Conservation (phyloP, 1,139 yeast genomes). For the Pichia sp. region DNA sequence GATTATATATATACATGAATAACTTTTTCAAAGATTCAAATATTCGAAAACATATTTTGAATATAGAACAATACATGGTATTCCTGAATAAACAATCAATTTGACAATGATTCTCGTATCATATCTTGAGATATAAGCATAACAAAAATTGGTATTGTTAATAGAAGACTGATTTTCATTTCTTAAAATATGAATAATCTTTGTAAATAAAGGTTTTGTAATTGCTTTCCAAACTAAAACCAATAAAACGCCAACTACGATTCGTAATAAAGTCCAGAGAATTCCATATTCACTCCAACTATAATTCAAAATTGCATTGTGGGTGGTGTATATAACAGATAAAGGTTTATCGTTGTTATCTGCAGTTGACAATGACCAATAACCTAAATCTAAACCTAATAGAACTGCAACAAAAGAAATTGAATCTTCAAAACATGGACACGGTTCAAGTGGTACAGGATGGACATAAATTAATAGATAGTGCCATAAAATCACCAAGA, state of each 20-base stretch:
- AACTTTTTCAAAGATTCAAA: neutral
- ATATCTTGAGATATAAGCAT: constrained; percentile 49
- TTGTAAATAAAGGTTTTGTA: constrained; percentile 53
- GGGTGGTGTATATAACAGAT: neutral
- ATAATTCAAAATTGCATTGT: constrained; percentile 35
- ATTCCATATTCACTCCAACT: constrained; percentile 38
- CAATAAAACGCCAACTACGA: constrained; percentile 49
- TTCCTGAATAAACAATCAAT: constrained; percentile 68
- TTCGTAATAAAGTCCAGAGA: constrained; percentile 37
- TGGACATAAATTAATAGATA: constrained; percentile 53
- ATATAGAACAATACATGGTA: constrained; percentile 43
- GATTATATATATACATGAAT: no score
- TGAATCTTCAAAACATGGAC: constrained; percentile 95
- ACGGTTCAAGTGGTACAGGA: constrained; percentile 83
- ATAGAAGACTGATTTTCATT: constrained; percentile 37
- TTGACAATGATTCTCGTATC: constrained; percentile 73
- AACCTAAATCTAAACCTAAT: constrained; percentile 61
- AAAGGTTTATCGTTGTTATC: neutral
- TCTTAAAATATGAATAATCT: constrained; percentile 29
- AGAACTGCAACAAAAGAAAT: constrained; percentile 92
- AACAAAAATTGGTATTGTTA: constrained; percentile 23
- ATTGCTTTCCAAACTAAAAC: constrained; percentile 64
- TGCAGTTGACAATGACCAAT: constrained; percentile 34
- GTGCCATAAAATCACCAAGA: constrained; percentile 34
- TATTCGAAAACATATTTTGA: constrained; percentile 18